A percentile compares a stretch with the other conserved stretches of the same genome.
Evolutionary conservation across 208 protist genomes (phyloP).

Genomic region (Crithidia expoeki): DNA sequence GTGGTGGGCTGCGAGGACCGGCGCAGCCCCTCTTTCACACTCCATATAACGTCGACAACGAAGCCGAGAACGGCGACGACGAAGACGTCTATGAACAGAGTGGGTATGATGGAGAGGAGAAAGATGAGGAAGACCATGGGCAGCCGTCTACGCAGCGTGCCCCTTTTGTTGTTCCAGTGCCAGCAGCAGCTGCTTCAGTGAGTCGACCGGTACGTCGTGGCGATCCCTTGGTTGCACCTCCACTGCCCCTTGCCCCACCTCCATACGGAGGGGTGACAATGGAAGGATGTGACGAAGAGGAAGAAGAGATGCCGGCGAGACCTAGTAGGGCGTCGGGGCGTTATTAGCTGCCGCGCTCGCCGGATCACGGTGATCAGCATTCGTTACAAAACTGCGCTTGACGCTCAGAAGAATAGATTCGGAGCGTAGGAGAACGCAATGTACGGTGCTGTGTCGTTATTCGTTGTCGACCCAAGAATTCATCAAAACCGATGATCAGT

Average conservation of each 20-base stretch:
- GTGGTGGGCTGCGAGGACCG: not conserved
- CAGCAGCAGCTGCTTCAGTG: not conserved
- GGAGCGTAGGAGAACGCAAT: too few relatives aligned
- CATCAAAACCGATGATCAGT: too few relatives aligned
- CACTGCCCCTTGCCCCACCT: not conserved
- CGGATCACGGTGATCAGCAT: not conserved
- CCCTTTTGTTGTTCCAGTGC: slow-evolving; percentile 3
- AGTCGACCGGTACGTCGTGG: not conserved
- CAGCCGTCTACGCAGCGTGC: slow-evolving; percentile 20
- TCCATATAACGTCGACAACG: not conserved
- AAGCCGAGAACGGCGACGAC: not conserved
- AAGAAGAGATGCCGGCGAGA: slow-evolving; percentile 6
- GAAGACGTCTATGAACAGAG: too few relatives aligned
- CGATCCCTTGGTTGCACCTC: not conserved
- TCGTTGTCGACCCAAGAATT: too few relatives aligned
- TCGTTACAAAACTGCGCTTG: too few relatives aligned
- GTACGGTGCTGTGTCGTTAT: too few relatives aligned
- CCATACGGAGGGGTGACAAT: not conserved
- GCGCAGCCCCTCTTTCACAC: slow-evolving; percentile 12
- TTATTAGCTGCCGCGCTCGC: slow-evolving; percentile 16
- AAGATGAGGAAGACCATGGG: slow-evolving; percentile 2
- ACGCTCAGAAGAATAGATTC: too few relatives aligned
- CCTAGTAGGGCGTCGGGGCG: slow-evolving; percentile 33
- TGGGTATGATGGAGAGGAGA: too few relatives aligned
- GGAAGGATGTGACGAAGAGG: slow-evolving; percentile 3